Evolutionary conservation across 371 early-diverging fungal species (phyloP).

Genomic region (Paraphysoderma sedebokerense): DNA sequence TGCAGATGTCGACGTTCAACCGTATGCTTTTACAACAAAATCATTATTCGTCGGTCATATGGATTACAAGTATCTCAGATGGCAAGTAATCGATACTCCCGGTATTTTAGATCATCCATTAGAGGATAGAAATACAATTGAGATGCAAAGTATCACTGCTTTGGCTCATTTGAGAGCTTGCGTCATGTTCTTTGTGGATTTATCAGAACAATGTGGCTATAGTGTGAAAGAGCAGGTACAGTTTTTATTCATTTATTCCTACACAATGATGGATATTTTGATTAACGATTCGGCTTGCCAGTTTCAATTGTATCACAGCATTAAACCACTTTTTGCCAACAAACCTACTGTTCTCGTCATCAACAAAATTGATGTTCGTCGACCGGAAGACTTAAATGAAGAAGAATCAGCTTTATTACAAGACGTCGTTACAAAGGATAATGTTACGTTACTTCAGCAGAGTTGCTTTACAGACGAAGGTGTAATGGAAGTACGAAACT

Average conservation of each 20-base stretch:
- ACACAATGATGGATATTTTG: constrained; percentile 1
- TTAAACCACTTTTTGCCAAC: constrained; percentile 97
- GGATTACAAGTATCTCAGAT: constrained; percentile 99
- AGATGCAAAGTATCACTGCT: constrained; percentile 99
- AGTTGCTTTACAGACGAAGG: constrained; percentile 86
- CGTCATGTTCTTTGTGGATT: constrained; percentile 97
- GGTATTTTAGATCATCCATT: constrained; percentile 99
- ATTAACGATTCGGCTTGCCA: constrained; percentile 4
- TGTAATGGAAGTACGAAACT: constrained; percentile 87
- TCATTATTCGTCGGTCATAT: constrained; percentile 99
- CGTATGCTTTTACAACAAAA: constrained; percentile 99
- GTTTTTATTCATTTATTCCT: neutral
- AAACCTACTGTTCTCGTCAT: constrained; percentile 94
- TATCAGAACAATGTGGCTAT: constrained; percentile 99
- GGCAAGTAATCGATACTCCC: constrained; percentile 99
- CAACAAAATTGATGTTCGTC: constrained; percentile 92
- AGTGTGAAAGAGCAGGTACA: constrained; percentile 78
- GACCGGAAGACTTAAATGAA: constrained; percentile 56
- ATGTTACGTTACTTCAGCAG: constrained; percentile 60
- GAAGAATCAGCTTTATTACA: constrained; percentile 60
- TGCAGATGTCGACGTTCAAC: constrained; percentile 99
- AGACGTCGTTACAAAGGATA: constrained; percentile 46
- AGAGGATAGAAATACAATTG: constrained; percentile 99
- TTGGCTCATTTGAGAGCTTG: constrained; percentile 97
- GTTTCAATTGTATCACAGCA: constrained; percentile 79